Conservation (phyloP, 2,329 filamentous ascomycete species). For the Metarhizium album region DNA sequence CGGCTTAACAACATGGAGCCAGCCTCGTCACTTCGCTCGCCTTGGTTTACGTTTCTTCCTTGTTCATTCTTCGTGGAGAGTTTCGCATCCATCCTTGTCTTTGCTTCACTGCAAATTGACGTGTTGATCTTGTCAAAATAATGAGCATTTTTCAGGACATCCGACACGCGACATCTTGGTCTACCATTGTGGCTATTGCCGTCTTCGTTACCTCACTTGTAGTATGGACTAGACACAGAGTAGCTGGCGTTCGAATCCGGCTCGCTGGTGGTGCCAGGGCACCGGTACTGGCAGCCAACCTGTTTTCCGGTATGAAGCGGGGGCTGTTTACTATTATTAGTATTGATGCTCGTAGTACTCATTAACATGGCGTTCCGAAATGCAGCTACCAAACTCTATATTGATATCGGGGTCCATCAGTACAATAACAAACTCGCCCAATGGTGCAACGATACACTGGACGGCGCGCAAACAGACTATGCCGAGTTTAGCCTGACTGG, state of each 20-base stretch:
- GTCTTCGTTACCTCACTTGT: slow-evolving; percentile 11
- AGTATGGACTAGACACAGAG: slow-evolving; percentile 11
- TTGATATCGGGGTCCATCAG: slow-evolving; percentile 11
- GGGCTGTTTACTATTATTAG: neutral
- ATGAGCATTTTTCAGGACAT: neutral
- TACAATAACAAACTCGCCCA: slow-evolving; percentile 10
- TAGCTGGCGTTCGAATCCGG: slow-evolving; percentile 18
- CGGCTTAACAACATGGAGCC: neutral
- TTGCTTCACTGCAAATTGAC: neutral
- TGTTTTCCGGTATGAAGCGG: slow-evolving; percentile 19
- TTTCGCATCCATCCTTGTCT: neutral
- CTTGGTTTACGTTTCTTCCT: neutral
- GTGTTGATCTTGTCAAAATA: neutral
- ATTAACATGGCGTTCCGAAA: neutral
- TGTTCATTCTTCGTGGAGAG: neutral
- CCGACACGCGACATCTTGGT: neutral
- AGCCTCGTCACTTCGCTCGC: neutral
- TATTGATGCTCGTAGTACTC: neutral
- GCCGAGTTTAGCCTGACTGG: slow-evolving; percentile 14
- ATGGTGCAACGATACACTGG: slow-evolving; percentile 9
- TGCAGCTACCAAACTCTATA: slow-evolving; percentile 11
- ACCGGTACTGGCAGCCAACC: slow-evolving; percentile 21
- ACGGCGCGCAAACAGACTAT: slow-evolving; percentile 7
- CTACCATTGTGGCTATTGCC: slow-evolving; percentile 1
- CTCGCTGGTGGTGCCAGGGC: slow-evolving; percentile 23